These are phyloP conservation scores for Populus tomentosa DNA, from an alignment of 441 rosid species.

Conservation along the genomic window DNA sequence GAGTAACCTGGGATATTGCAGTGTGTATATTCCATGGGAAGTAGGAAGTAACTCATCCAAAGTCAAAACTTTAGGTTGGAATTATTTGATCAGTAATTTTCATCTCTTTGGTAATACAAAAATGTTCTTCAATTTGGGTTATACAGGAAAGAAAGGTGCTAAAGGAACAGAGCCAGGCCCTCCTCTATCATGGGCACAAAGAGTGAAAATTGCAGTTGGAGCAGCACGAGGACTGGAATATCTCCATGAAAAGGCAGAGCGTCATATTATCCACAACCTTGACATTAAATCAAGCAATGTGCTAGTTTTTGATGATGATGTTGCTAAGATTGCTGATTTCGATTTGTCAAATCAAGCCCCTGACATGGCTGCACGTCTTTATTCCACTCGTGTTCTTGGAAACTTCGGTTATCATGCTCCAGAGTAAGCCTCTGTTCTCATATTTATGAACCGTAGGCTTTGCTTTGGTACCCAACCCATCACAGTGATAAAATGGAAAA, in stretches of 20 bases:
- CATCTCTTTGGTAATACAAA: not conserved
- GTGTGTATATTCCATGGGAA: not conserved
- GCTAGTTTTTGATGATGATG: conserved; percentile 83
- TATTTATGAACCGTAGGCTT: no score
- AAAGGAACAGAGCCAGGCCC: conserved; percentile 99
- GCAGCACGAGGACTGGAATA: conserved; percentile 93
- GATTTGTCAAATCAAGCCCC: conserved; percentile 93
- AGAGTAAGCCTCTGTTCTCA: conserved; percentile 61
- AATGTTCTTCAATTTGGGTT: not conserved
- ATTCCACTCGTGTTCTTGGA: conserved; percentile 94
- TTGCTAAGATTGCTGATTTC: conserved; percentile 91
- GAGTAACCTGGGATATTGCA: not conserved
- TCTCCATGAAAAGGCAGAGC: conserved; percentile 87
- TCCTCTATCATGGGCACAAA: conserved; percentile 86
- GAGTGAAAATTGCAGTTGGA: conserved; percentile 86
- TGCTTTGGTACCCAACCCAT: not conserved
- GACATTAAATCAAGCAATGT: conserved; percentile 95
- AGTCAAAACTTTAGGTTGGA: not conserved
- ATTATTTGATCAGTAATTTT: not conserved
- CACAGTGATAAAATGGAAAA: not conserved
- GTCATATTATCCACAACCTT: conserved; percentile 64
- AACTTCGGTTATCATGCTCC: conserved; percentile 99
- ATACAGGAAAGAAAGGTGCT: conserved; percentile 87
- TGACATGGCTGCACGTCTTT: conserved; percentile 99
- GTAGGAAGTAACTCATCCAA: not conserved